Evolutionary conservation across 805 yeast species (phyloP).

Genomic region (Candida arabinofermentans): DNA sequence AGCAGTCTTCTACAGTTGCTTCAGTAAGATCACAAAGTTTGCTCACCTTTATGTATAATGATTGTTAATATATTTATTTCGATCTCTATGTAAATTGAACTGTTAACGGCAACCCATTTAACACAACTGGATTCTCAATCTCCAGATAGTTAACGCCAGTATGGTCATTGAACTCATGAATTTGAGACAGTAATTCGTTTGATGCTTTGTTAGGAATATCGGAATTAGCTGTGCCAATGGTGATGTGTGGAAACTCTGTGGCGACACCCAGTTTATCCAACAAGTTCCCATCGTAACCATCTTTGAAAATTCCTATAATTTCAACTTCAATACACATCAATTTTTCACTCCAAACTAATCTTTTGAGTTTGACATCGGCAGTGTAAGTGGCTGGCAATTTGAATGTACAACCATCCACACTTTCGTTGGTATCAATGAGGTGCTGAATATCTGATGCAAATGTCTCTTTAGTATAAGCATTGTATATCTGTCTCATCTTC

Average conservation of each 20-base stretch:
- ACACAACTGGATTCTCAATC: constrained; percentile 6
- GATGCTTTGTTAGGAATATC: constrained; percentile 49
- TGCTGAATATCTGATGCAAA: constrained; percentile 10
- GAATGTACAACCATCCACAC: constrained; percentile 3
- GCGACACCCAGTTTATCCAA: constrained; percentile 25
- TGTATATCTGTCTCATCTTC: constrained; percentile 14
- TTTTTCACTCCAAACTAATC: constrained; percentile 46
- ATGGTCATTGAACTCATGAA: constrained; percentile 17
- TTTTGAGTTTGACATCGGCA: constrained; percentile 39
- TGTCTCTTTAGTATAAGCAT: constrained; percentile 10
- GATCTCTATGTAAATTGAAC: constrained; percentile 11
- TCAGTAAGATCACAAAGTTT: neutral
- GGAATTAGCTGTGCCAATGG: constrained; percentile 56
- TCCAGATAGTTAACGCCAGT: constrained; percentile 6
- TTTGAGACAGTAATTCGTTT: constrained; percentile 33
- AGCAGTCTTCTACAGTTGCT: constrained; percentile 16
- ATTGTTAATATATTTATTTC: neutral
- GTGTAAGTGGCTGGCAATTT: constrained; percentile 15
- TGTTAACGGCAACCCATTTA: constrained; percentile 18
- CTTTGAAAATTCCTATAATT: constrained; percentile 15
- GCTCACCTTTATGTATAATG: neutral
- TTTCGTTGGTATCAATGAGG: constrained; percentile 3
- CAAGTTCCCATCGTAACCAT: constrained; percentile 7
- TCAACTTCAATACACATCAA: constrained; percentile 54
- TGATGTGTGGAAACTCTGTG: constrained; percentile 60